Evolutionary conservation across 1,139 yeast species (phyloP).

Genomic region (Candida albicans): DNA sequence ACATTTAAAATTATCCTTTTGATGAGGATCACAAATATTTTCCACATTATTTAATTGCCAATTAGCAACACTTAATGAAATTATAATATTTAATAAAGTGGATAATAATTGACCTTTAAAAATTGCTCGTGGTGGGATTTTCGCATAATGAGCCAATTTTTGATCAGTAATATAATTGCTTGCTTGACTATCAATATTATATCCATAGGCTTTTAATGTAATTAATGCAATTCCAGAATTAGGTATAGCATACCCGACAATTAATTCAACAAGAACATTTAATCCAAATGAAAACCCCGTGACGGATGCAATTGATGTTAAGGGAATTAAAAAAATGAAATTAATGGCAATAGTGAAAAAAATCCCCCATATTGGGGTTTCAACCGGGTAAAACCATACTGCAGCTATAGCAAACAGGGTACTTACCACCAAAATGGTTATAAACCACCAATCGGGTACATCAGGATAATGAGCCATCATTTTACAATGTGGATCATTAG

Average conservation of each 20-base stretch:
- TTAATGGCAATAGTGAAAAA: slow-evolving; percentile 37
- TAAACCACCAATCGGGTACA: slow-evolving; percentile 46
- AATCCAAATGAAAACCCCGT: slow-evolving; percentile 41
- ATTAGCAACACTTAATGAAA: slow-evolving; percentile 29
- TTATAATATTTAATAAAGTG: slow-evolving; percentile 24
- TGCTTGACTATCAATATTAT: slow-evolving; percentile 38
- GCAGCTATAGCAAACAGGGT: slow-evolving; percentile 32
- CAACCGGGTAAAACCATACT: slow-evolving; percentile 33
- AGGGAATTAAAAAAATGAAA: slow-evolving; percentile 35
- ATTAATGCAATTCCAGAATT: slow-evolving; percentile 40
- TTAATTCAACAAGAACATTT: slow-evolving; percentile 40
- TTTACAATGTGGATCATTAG: slow-evolving; percentile 38
- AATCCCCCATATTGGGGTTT: slow-evolving; percentile 40
- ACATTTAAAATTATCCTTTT: slow-evolving; percentile 31
- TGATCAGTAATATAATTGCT: slow-evolving; percentile 38
- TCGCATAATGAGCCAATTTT: slow-evolving; percentile 36
- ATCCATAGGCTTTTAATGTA: slow-evolving; percentile 39
- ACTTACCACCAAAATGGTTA: slow-evolving; percentile 29
- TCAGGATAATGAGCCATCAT: slow-evolving; percentile 42
- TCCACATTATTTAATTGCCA: slow-evolving; percentile 28
- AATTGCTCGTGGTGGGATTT: slow-evolving; percentile 35
- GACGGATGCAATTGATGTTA: slow-evolving; percentile 37
- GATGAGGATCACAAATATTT: slow-evolving; percentile 28
- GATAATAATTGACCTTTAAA: slow-evolving; percentile 36
- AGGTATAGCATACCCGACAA: slow-evolving; percentile 41